Evolutionary conservation across 192 early-diverging fungal species (phyloP).

Genomic region (Linnemannia zychae): DNA sequence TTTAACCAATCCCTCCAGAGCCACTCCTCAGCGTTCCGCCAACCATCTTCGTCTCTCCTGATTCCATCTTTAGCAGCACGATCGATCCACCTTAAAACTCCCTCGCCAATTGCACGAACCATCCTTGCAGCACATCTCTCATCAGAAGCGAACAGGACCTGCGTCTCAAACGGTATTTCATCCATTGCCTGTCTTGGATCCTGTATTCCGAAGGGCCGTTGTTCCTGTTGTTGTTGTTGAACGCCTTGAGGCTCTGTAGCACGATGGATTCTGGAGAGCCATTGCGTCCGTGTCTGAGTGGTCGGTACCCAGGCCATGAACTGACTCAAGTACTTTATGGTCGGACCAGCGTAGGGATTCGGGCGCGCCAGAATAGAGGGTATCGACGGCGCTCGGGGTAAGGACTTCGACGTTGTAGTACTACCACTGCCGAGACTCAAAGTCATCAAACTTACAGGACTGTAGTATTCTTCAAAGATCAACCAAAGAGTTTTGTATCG

Average conservation of each 20-base stretch:
- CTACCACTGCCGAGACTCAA: background rate
- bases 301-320: slow-evolving; percentile 17
- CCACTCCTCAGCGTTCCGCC: slow-evolving; percentile 36
- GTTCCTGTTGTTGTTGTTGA: background rate
- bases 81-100: slow-evolving; percentile 13
- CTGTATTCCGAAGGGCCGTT: background rate
- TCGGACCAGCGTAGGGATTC: slow-evolving; percentile 35
- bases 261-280: slow-evolving; percentile 6
- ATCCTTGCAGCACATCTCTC: slow-evolving; percentile 24
- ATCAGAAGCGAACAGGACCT: slow-evolving; percentile 31
- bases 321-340: slow-evolving; percentile 12
- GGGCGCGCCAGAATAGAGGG: background rate
- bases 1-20: slow-evolving; percentile 44
- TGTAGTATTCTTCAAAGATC: slow-evolving; percentile 37
- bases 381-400: background rate
- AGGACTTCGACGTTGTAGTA: no score
- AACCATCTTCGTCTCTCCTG: slow-evolving; percentile 31
- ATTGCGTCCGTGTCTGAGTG: background rate
- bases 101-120: slow-evolving; percentile 24
- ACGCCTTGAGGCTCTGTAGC: background rate
- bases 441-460: background rate
- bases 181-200: background rate
- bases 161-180: slow-evolving; percentile 19
- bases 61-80: background rate
- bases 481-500: slow-evolving; percentile 31